phyloP scores from a whole-genome alignment of 2,329 filamentous ascomycete species.

The Alternaria sp. region DNA sequence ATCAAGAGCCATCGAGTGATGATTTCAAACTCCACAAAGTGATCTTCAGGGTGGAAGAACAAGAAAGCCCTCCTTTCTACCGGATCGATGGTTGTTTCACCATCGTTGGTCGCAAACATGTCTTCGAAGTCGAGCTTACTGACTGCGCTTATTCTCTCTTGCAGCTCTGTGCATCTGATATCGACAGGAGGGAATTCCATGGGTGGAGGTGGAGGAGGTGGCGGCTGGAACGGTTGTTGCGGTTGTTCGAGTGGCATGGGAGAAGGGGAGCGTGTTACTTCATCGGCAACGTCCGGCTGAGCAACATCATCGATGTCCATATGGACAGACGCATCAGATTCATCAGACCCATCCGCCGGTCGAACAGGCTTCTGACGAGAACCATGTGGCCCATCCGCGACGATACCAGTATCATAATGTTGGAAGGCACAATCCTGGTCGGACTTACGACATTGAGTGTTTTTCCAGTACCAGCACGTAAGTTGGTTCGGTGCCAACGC shows the following conservation, averaged over 20 bases:
- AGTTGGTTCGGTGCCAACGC: not conserved
- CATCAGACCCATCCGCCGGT: not conserved
- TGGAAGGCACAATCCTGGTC: conserved; percentile 13
- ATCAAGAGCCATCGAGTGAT: conserved; percentile 41
- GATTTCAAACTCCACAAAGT: conserved; percentile 37
- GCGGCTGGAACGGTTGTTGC: not conserved
- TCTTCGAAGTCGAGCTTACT: conserved; percentile 28
- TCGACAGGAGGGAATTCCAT: not conserved
- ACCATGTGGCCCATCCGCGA: conserved; percentile 10
- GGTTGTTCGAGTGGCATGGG: not conserved
- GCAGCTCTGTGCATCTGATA: conserved; percentile 16
- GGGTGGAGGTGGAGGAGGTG: not conserved
- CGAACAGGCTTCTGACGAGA: not conserved
- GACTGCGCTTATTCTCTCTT: conserved; percentile 20
- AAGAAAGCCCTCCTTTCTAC: conserved; percentile 35
- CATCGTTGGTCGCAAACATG: conserved; percentile 29
- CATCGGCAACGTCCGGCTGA: not conserved
- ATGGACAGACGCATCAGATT: not conserved
- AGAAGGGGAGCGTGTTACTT: not conserved
- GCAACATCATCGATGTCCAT: not conserved
- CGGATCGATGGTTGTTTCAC: not conserved
- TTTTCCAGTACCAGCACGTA: conserved; percentile 34
- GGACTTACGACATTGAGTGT: conserved; percentile 8
- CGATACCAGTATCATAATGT: conserved; percentile 23
- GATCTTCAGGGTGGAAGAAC: conserved; percentile 35